Base-by-base conservation (phyloP, 345 rosid species). In the Boechera divaricarpa region DNA sequence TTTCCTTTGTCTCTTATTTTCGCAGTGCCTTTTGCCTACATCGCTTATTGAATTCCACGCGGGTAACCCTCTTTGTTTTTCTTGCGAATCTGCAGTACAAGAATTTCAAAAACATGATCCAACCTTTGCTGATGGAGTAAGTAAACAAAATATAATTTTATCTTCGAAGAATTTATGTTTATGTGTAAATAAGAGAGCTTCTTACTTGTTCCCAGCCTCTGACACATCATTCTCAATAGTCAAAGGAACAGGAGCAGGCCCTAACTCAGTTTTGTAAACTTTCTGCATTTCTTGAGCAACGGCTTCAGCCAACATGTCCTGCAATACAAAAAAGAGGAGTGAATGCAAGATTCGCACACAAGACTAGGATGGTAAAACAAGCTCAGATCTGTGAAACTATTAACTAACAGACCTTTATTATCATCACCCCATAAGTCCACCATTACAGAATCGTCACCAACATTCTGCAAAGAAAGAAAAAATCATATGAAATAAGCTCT, bases 251-350 rank as follows among this genome's bases (percentile, higher is more conserved):
- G 94, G 97, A 67, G 84, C 84, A 70, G 99, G 99, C 63, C 96
- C 97, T 85, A 92, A 77, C 86, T 95, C 99, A 58, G 53, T 70
- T 75, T 83, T 81, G 81, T 89, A 90, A 69, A 82, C 83, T 86
- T 90, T 92, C 78, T 89, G 92, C 99, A 95, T 88, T 84, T 95
- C 98, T 70, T 86, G 92, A 12, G 99, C 99, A 76, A 95, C 99
- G 6, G 97, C 98, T 88, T 85, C 81, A 59, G 99, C 97, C 84
- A 92, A 80, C 18, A 90, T 79, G 83, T 95, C 98, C 97, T 92
- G 84, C 57, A 75, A 70, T 59, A 54, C 4, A 69, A 65, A 32
- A 26, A 38, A 0, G 5, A 2, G 11, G 4, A 44, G 45, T 68
- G 26, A 61, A 53, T 62, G 33, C 53, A 79, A 9, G 38, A 68